These are phyloP conservation scores for Plasmodium cynomolgi DNA, from an alignment of 169 alveolate species.

Conservation along the genomic window DNA sequence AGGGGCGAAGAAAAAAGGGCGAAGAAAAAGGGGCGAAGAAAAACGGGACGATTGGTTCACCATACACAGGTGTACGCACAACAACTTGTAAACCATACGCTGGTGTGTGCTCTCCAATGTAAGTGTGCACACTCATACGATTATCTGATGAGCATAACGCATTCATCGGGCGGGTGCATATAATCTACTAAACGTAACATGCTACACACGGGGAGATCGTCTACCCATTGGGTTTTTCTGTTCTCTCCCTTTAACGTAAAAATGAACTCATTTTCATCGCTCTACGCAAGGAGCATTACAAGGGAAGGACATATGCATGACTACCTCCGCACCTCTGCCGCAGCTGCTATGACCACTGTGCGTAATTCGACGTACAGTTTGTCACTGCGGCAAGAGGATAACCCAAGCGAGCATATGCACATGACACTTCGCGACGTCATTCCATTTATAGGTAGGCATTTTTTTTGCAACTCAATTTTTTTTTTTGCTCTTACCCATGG, in stretches of 20 bases:
- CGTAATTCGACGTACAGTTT: not conserved
- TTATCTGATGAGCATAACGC: not conserved
- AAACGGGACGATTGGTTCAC: not conserved
- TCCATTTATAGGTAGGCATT: not conserved
- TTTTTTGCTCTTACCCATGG: slow-evolving; percentile 53
- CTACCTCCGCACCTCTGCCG: not conserved
- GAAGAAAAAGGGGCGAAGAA: not conserved
- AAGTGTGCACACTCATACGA: not conserved
- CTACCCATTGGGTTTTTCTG: not conserved
- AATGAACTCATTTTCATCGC: not conserved
- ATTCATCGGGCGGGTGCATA: not conserved
- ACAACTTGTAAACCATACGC: not conserved
- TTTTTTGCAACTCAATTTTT: not conserved
- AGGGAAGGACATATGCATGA: not conserved
- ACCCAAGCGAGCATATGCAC: not conserved
- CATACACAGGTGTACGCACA: not conserved
- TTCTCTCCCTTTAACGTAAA: not conserved
- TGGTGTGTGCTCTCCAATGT: not conserved
- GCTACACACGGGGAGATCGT: not conserved
- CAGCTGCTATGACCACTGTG: not conserved
- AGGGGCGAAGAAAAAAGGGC: slow-evolving; percentile 3
- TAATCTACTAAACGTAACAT: not conserved
- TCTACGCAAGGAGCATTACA: not conserved
- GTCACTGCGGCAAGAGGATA: not conserved
- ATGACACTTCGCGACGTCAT: not conserved